Evolutionary conservation across 208 protist species (phyloP).

Genomic region (Vickermania spadyakhi): DNA sequence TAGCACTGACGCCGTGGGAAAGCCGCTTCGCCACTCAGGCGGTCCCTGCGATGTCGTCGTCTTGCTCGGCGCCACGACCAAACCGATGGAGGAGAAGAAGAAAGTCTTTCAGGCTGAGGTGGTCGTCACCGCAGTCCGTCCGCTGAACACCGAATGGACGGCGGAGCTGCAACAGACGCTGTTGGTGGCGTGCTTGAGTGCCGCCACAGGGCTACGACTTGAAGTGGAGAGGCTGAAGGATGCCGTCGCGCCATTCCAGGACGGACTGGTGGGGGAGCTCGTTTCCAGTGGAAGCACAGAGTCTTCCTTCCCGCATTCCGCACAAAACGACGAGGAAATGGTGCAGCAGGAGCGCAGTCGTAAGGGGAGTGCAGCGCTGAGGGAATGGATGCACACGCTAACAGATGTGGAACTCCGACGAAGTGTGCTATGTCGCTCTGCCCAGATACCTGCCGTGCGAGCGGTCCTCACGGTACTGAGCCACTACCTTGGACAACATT

Average conservation of each 20-base stretch:
- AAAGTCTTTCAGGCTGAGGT: neutral
- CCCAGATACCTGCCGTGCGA: conserved; percentile 38
- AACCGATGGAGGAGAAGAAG: neutral
- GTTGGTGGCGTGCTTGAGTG: neutral
- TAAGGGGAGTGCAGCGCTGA: neutral
- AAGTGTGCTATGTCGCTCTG: conserved; percentile 42
- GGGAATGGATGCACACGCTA: neutral
- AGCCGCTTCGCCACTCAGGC: too few relatives aligned
- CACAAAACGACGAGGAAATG: neutral
- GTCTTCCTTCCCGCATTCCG: too few relatives aligned
- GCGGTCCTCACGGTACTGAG: conserved; percentile 40
- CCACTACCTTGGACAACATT: conserved; percentile 19
- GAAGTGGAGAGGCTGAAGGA: neutral
- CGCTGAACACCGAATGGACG: neutral
- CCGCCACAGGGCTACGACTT: neutral
- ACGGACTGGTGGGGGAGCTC: neutral
- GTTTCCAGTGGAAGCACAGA: neutral
- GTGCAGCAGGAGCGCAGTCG: neutral
- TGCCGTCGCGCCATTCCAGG: neutral
- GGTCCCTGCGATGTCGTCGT: neutral
- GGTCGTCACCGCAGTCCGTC: neutral
- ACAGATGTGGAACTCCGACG: conserved; percentile 17
- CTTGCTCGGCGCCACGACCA: neutral
- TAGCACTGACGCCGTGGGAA: too few relatives aligned
- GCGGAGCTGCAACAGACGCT: neutral